Base-by-base conservation (phyloP, 176 grass and related monocot species). In the Dendrocalamus sinicus region DNA sequence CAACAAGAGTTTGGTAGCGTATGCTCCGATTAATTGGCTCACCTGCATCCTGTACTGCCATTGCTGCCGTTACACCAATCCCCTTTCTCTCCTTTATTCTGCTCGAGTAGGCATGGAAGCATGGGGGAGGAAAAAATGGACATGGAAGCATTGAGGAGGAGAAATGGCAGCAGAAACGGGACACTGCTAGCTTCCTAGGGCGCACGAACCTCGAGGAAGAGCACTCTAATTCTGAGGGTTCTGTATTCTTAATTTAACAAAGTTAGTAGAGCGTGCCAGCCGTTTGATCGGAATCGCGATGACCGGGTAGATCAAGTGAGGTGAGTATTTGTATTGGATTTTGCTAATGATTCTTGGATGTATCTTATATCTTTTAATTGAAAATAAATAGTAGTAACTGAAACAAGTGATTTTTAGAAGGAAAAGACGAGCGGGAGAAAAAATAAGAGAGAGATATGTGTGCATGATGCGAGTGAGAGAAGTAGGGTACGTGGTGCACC, bases 11-110 rank as follows among this genome's bases (percentile, higher is more conserved):
- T 76, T 13, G 69, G 85, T 75, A 47, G 58, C 12, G 48, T 58
- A 13, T 74, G 50, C 48, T 87, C 75, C 86, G 47, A 75, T 87
- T 8, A 87, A 82, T 87, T 37, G 39, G 22, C 86, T 82, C 62
- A 66, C 66, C 66, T 50, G 75, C 40, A 54, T 14, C 58, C 45
- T 62, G 51, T 16, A 35, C 74, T 78, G 74, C 50, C 44, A 15
- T 64, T 61, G 75, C 84, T 86, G 26, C 64, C 22, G 37, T 65
- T 72, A 16, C 59, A 74, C 78, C 86, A 14, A 46, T 24, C 35
- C 67, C 59, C 40, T 47, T 4, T 45, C n/a, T 16, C 45, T 4
- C n/a, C 0, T 41, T 75, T 6, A 52, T 45, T 45, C 72, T 53
- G 20, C 17, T 39, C 26, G 61, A 37, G 11, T 47, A 63, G 40